Evolutionary conservation across 805 yeast species (phyloP).

Genomic region (Hanseniaspora valbyensis): DNA sequence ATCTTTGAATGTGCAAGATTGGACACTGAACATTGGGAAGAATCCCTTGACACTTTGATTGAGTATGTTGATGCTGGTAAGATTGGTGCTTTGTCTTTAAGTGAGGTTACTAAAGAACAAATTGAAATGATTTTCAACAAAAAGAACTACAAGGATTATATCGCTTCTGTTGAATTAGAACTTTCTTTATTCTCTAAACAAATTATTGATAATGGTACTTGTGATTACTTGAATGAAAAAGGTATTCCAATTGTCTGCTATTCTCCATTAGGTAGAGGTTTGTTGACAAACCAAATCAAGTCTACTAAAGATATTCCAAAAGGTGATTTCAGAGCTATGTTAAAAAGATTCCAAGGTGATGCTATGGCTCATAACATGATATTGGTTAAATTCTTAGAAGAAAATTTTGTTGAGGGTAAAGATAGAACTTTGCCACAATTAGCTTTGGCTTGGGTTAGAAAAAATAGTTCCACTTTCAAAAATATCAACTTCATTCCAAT

Average conservation of each 20-base stretch:
- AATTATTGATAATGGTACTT: constrained; percentile 50
- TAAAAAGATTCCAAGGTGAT: constrained; percentile 53
- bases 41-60: constrained; percentile 45
- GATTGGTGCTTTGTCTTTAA: constrained; percentile 59
- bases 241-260: constrained; percentile 64
- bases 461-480: constrained; percentile 31
- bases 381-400: constrained; percentile 40
- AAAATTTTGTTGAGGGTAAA: constrained; percentile 33
- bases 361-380: constrained; percentile 43
- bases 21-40: constrained; percentile 49
- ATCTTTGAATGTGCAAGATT: constrained; percentile 66
- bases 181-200: constrained; percentile 61
- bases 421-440: constrained; percentile 49
- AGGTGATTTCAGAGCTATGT: constrained; percentile 41
- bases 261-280: constrained; percentile 75
- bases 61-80: constrained; percentile 49
- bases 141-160: constrained; percentile 38
- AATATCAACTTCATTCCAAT: constrained; percentile 57
- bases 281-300: constrained; percentile 53
- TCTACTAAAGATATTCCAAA: constrained; percentile 38
- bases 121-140: constrained; percentile 42
- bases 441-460: constrained; percentile 55
- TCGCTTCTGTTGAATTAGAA: constrained; percentile 68
- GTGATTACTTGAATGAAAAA: constrained; percentile 45
- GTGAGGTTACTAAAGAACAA: constrained; percentile 58